Conservation (phyloP, 1,284 basidiomycete genomes). For the Puccinia horiana region DNA sequence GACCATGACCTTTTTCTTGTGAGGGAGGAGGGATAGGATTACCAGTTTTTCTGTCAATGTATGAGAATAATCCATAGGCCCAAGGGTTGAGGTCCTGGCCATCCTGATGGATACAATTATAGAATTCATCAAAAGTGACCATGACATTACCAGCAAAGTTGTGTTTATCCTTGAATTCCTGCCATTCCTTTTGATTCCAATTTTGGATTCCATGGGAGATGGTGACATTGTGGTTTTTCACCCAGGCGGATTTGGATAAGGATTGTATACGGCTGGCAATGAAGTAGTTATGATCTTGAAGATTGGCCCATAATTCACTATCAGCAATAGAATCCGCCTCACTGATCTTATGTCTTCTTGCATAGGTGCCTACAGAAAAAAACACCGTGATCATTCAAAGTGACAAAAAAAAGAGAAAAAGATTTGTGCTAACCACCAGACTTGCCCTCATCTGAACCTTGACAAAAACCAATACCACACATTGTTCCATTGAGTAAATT, state of each 20-base stretch:
- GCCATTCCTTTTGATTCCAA: too few relatives aligned
- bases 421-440: neutral
- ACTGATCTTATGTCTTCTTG: neutral
- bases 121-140: neutral
- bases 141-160: constrained; percentile 13
- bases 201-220: too few relatives aligned
- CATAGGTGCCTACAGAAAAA: neutral
- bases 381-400: too few relatives aligned
- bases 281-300: too few relatives aligned
- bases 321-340: neutral
- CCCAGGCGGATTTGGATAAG: neutral
- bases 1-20: too few relatives aligned
- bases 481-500: too few relatives aligned
- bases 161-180: neutral
- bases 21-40: too few relatives aligned
- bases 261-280: neutral
- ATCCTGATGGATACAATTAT: neutral
- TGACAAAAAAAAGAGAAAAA: too few relatives aligned
- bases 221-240: neutral
- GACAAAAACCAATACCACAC: neutral
- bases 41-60: too few relatives aligned
- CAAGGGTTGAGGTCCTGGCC: neutral
- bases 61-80: too few relatives aligned
- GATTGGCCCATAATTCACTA: neutral
- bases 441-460: neutral